These are phyloP conservation scores for Boletus rubropictus DNA, from an alignment of 768 basidiomycete genomes.

Conservation along the genomic window DNA sequence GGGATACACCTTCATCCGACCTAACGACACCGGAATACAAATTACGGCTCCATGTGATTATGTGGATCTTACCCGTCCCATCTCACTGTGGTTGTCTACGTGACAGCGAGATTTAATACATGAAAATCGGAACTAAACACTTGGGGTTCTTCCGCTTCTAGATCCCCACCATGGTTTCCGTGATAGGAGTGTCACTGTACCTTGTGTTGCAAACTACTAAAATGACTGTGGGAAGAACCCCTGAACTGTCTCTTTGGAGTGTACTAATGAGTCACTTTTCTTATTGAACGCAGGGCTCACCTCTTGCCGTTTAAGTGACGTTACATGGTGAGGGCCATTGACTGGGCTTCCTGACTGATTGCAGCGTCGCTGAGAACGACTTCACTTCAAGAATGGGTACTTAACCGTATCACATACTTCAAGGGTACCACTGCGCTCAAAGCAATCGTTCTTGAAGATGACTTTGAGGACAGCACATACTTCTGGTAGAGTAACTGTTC, in stretches of 20 bases:
- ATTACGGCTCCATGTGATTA: constrained; percentile 31
- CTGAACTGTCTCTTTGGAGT: constrained; percentile 56
- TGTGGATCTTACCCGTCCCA: constrained; percentile 15
- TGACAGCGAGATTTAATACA: constrained; percentile 41
- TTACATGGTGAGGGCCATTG: too few relatives aligned
- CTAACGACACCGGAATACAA: constrained; percentile 61
- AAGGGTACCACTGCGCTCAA: constrained; percentile 51
- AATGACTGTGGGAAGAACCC: constrained; percentile 31
- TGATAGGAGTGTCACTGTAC: constrained; percentile 31
- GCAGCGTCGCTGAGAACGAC: constrained; percentile 69
- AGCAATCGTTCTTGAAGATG: constrained; percentile 55
- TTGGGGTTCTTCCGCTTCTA: constrained; percentile 16
- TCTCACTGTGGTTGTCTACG: constrained; percentile 64
- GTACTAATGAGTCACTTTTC: constrained; percentile 30
- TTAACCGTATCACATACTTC: constrained; percentile 45
- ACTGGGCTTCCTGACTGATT: background rate
- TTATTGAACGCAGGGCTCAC: background rate
- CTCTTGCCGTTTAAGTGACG: too few relatives aligned
- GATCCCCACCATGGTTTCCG: constrained; percentile 42
- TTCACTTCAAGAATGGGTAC: constrained; percentile 66
- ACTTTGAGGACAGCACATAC: constrained; percentile 56
- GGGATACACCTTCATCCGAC: constrained; percentile 55
- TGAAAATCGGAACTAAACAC: background rate
- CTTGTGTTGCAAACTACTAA: background rate
- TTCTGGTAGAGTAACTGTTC: constrained; percentile 59